Conservation (phyloP, 2,329 filamentous ascomycete genomes). For the Sarocladiaceae sp. region DNA sequence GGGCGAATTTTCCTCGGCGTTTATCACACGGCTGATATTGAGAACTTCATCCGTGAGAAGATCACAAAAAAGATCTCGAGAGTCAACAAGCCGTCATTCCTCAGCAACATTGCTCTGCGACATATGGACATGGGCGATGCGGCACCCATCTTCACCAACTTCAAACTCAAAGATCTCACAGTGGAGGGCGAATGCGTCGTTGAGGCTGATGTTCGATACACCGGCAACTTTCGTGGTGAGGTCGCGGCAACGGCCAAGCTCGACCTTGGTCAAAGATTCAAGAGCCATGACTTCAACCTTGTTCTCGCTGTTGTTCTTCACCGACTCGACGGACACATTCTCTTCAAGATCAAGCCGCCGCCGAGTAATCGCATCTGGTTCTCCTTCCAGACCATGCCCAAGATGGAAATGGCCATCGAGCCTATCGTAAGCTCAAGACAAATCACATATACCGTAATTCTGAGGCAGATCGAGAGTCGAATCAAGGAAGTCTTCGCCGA, state of each 20-base stretch:
- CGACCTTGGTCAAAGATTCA: slow-evolving; percentile 84
- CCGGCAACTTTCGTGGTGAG: slow-evolving; percentile 83
- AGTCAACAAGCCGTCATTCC: slow-evolving; percentile 86
- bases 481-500: slow-evolving; percentile 94
- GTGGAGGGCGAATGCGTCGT: slow-evolving; percentile 87
- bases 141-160: slow-evolving; percentile 84
- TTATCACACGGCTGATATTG: slow-evolving; percentile 79
- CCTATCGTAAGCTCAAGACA: slow-evolving; percentile 93
- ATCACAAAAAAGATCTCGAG: slow-evolving; percentile 95
- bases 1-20: slow-evolving; percentile 84
- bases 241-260: slow-evolving; percentile 91
- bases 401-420: slow-evolving; percentile 90
- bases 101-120: slow-evolving; percentile 78
- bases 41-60: slow-evolving; percentile 75
- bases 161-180: slow-evolving; percentile 80
- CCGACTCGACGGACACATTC: slow-evolving; percentile 76
- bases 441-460: slow-evolving; percentile 89
- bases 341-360: slow-evolving; percentile 87
- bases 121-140: slow-evolving; percentile 83
- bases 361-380: slow-evolving; percentile 97
- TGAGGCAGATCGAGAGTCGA: slow-evolving; percentile 88
- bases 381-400: slow-evolving; percentile 88
- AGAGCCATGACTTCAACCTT: slow-evolving; percentile 83
- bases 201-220: slow-evolving; percentile 84
- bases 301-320: slow-evolving; percentile 82